Evolutionary conservation across 257 asterid genomes (phyloP), one percentile per base, ranked within the genome.

Genomic region (Asclepias syriaca): DNA sequence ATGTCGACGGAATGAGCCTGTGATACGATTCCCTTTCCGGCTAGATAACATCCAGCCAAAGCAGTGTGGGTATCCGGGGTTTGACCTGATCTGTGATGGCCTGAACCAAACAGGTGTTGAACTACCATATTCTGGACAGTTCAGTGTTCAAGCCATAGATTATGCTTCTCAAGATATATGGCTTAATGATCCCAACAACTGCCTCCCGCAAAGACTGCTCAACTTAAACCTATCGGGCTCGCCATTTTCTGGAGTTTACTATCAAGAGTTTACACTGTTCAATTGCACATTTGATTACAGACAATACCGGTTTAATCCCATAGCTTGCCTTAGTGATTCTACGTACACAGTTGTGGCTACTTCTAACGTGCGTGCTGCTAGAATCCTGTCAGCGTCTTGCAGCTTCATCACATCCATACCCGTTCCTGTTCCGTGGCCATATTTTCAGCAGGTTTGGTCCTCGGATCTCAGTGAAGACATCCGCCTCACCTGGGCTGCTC

Each of bases 1-100:
- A 59, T 87, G 96, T 73, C 39, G 70, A 15, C 39, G 29, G 0
- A 27, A 63, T 0, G 86, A 80, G 53, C 91, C 88, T 18, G 1
- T 1, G 12, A 75, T 89, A 75, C 91, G 88, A 6, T 87, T 89
- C 75, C 96, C 96, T 4, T 89, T 89, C 51, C 75, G 82, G 56
- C 78, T 89, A 65, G 58, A 69, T 21, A 48, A 27, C 46, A 54
- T 14, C 59, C 96, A 85, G 15, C 83, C 79, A 0, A 22, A n/a
- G 50, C 27, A 65, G 13, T 89, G 93, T 57, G 96, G 89, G 71
- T 85, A 75, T 81, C 85, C 87, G 0, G 93, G 89, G 22, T 87
- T 89, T 73, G 78, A 78, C 72, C 70, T 89, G 40, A 63, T 72
- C 69, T 89, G 96, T 22, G 83, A 77, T 73, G 57, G 71, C 45